Evolutionary conservation across 1,284 basidiomycete species (phyloP).

Genomic region (Ceratobasidium sp.): DNA sequence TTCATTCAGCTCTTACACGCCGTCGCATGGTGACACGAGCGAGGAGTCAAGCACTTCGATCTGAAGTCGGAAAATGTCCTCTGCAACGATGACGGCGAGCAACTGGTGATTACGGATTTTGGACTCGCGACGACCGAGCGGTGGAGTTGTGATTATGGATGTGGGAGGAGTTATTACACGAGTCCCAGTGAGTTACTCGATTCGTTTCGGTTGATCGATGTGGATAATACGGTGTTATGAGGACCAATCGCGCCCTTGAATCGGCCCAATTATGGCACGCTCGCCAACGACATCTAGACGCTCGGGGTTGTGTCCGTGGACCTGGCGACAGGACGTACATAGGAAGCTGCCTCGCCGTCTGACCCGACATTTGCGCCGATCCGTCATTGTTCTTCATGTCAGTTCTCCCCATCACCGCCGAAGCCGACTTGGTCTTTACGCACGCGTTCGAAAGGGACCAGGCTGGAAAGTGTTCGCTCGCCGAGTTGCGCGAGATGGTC

Average conservation of each 20-base stretch:
- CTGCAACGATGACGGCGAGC: conserved; percentile 74
- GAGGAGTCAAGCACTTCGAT: conserved; percentile 94
- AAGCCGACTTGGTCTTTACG: conserved; percentile 45
- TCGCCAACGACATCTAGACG: conserved; percentile 91
- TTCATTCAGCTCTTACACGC: conserved; percentile 48
- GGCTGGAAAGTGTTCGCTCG: conserved; percentile 69
- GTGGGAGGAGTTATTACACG: conserved; percentile 97
- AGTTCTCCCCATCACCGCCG: conserved; percentile 46
- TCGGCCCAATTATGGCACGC: conserved; percentile 75
- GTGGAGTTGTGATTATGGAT: conserved; percentile 91
- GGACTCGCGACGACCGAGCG: conserved; percentile 94
- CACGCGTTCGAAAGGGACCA: conserved; percentile 61
- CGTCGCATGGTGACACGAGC: conserved; percentile 47
- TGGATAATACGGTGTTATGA: conserved; percentile 18
- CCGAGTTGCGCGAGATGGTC: conserved; percentile 73
- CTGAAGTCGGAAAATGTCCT: conserved; percentile 98
- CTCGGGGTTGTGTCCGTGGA: conserved; percentile 96
- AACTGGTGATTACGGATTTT: conserved; percentile 94
- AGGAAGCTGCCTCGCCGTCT: conserved; percentile 79
- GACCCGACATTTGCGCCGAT: conserved; percentile 69
- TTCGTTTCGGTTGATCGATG: not conserved
- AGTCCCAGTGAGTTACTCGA: conserved; percentile 81
- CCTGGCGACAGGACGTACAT: conserved; percentile 90
- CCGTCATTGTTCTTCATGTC: conserved; percentile 41
- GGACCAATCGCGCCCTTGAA: conserved; percentile 11